Percentiles rank a stretch among this genome's conserved stretches.
Evolutionary conservation across 495 filamentous ascomycete species (phyloP).

Genomic region (Xanthoparmelia taractica): DNA sequence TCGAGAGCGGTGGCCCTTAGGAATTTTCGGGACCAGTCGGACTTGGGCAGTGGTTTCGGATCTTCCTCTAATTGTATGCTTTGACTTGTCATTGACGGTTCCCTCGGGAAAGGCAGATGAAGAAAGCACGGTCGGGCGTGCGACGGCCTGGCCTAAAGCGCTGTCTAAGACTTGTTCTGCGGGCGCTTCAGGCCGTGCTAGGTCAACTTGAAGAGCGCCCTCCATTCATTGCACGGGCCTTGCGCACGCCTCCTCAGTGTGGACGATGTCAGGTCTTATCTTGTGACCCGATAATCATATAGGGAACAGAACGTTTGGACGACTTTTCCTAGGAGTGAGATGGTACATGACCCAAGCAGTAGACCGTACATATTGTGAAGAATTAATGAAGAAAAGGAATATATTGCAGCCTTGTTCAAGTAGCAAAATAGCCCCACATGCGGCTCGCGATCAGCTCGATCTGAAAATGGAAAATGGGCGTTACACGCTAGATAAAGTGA

Average conservation of each 20-base stretch:
- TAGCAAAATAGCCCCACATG: background rate
- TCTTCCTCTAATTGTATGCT: slow-evolving; percentile 6
- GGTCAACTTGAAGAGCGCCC: slow-evolving; percentile 13
- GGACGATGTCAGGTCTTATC: background rate
- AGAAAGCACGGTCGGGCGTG: background rate
- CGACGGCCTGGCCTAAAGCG: slow-evolving; percentile 12
- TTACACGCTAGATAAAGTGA: background rate
- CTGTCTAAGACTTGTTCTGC: slow-evolving; percentile 17
- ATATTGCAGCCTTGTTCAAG: background rate
- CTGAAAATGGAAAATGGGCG: background rate
- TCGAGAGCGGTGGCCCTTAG: background rate
- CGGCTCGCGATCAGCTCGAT: background rate
- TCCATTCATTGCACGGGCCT: slow-evolving; percentile 15
- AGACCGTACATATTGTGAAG: no score
- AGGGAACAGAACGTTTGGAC: no score
- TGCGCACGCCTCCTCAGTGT: background rate
- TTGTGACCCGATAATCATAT: no score
- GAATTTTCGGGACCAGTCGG: slow-evolving; percentile 12
- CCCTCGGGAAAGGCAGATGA: background rate
- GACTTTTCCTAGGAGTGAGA: no score
- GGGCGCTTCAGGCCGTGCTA: slow-evolving; percentile 15
- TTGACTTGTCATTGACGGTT: background rate
- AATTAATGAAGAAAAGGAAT: background rate
- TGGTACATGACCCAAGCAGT: no score
- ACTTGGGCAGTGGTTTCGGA: slow-evolving; percentile 18